Base-by-base conservation (phyloP, 179 eudicot species). In the Amaranthus tricolor region DNA sequence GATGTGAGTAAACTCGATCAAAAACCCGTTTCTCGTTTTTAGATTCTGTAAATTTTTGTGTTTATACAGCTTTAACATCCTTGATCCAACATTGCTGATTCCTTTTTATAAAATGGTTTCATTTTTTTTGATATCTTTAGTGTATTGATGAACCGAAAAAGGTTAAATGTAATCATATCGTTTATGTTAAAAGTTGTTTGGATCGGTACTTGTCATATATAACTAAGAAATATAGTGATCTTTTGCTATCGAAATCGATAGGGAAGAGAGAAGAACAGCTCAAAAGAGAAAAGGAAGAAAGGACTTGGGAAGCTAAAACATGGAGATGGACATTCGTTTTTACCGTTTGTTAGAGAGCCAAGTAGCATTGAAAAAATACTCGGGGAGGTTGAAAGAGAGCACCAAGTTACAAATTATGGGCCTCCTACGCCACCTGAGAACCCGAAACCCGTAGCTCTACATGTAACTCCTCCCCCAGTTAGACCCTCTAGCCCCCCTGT, bases 331-430 rank as follows among this genome's bases (percentile, higher is more conserved):
- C 89, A 81, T 81, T 94, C 98, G 53, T 90, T 90, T 68, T 87
- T 92, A 74, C 98, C 96, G 72, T 86, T 85, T 14, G 89, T 89
- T 71, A 83, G 92, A 82, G 89, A 84, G 78, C 97, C 99, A 31
- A 95, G 99, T 72, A 95, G 99, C 79, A 93, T 95, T 20, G 99
- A 95, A 82, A 86, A 95, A 75, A 95, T 95, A 82, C 78, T 95
- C 40, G 97, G 92, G 56, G 99, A 95, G 81, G 94, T 76, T 2
- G 99, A 95, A 66, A 84, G 86, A 50, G 86, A 87, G 76, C 76
- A 86, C 31, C 74, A 89, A 58, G 56, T 77, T 68, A 40, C 66
- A 57, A 83, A 80, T 52, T 60, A 77, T 57, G 79, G 87, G 84
- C 90, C 88, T 57, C 59, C 82, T 40, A 69, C 86, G 48, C 87